phyloP scores from a whole-genome alignment of 768 basidiomycete species.

The Paxillus involutus region DNA sequence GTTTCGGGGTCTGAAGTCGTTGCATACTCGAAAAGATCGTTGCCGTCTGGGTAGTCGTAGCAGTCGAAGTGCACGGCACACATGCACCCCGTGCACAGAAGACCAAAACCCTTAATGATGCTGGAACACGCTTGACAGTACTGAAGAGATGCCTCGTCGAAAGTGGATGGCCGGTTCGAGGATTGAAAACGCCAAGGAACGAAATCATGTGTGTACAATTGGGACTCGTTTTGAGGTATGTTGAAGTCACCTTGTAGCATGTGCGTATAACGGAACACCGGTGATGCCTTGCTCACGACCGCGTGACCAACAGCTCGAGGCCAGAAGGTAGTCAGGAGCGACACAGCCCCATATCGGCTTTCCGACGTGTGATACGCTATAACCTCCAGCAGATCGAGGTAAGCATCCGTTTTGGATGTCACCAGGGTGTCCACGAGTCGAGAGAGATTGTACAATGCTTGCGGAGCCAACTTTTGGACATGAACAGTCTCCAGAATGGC shows the following conservation, averaged over 20 bases:
- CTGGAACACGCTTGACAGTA: conserved; percentile 59
- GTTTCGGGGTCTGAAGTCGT: conserved; percentile 42
- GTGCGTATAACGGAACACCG: conserved; percentile 34
- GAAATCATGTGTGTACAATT: conserved; percentile 61
- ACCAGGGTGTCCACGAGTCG: conserved; percentile 55
- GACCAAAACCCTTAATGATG: conserved; percentile 62
- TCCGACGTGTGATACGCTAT: conserved; percentile 62
- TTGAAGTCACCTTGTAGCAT: conserved; percentile 11
- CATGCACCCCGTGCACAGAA: conserved; percentile 71
- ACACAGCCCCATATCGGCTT: conserved; percentile 55
- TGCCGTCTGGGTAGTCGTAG: conserved; percentile 70
- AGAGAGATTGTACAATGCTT: conserved; percentile 49
- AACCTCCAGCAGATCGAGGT: conserved; percentile 70
- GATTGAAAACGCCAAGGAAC: conserved; percentile 62
- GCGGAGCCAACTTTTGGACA: conserved; percentile 29
- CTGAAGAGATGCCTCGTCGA: conserved; percentile 36
- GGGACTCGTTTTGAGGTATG: conserved; percentile 11
- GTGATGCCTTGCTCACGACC: conserved; percentile 53
- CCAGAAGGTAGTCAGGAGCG: conserved; percentile 62
- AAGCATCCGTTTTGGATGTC: conserved; percentile 61
- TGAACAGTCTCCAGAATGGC: conserved; percentile 61
- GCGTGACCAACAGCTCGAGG: conserved; percentile 69
- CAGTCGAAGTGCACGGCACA: conserved; percentile 77
- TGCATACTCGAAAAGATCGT: conserved; percentile 53
- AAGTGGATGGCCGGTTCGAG: conserved; percentile 19